A percentile compares a stretch with the other conserved stretches of the same genome.
Conservation (phyloP, 2,329 filamentous ascomycete genomes). For the Trichoderma semiorbis region DNA sequence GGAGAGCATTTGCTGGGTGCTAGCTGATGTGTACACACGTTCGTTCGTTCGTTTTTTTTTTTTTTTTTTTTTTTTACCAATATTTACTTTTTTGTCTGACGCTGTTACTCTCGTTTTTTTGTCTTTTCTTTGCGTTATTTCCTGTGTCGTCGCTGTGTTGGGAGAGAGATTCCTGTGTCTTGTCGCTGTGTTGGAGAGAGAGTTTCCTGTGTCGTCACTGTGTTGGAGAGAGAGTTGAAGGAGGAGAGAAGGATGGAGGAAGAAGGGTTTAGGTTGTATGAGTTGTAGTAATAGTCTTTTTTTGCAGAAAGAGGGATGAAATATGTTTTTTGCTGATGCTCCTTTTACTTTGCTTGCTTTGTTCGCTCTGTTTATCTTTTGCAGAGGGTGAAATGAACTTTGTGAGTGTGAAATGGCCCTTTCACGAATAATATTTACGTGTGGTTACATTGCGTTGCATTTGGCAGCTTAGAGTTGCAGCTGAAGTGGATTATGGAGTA, state of each 20-base stretch:
- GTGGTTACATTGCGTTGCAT: neutral
- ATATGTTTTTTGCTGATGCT: neutral
- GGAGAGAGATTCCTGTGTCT: too few relatives aligned
- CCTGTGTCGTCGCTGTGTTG: neutral
- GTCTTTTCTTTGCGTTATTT: neutral
- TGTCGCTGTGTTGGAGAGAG: neutral
- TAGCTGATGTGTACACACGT: conserved; percentile 8
- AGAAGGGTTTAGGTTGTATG: neutral
- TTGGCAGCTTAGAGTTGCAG: neutral
- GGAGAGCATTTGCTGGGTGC: neutral
- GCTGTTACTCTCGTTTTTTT: neutral
- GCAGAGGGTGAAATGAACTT: neutral
- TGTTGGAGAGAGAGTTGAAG: too few relatives aligned
- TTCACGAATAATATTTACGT: neutral
- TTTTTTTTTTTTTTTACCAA: conserved; percentile 2
- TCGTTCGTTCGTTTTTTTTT: neutral
- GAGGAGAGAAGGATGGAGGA: neutral
- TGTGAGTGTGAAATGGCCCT: neutral
- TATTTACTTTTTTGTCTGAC: neutral
- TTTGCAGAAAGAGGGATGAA: neutral
- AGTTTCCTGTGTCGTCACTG: too few relatives aligned
- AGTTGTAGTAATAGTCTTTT: neutral
- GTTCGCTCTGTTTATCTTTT: neutral
- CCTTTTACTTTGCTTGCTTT: neutral
- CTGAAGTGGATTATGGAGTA: neutral